These are phyloP conservation scores for Mycena sanguinolenta DNA, from an alignment of 768 basidiomycete genomes.

Conservation along the genomic window DNA sequence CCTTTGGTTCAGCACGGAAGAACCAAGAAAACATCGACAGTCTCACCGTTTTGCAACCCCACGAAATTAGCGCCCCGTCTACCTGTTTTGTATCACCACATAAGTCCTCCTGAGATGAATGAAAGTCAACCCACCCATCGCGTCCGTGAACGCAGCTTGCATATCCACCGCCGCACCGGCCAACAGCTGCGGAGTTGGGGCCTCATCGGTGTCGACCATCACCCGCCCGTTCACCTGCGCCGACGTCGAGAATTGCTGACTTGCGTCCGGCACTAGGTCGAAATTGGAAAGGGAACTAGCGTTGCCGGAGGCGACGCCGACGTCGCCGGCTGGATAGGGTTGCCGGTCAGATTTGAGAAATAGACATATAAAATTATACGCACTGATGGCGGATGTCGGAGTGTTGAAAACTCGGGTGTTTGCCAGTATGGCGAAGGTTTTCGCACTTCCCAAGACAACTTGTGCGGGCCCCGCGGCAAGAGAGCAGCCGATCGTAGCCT, in stretches of 20 bases:
- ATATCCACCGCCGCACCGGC: constrained; percentile 4
- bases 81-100: not conserved
- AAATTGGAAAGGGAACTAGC: constrained; percentile 8
- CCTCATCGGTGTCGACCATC: constrained; percentile 13
- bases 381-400: constrained; percentile 15
- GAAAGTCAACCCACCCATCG: constrained; percentile 9
- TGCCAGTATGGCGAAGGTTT: constrained; percentile 10
- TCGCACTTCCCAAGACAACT: constrained; percentile 6
- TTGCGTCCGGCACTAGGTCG: constrained; percentile 9
- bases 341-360: not conserved
- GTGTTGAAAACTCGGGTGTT: constrained; percentile 2
- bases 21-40: not conserved
- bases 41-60: constrained; percentile 9
- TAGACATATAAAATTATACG: not conserved
- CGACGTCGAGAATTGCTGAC: constrained; percentile 22
- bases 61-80: constrained; percentile 9
- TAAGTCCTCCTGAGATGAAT: not conserved
- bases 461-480: constrained; percentile 17
- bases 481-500: not conserved
- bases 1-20: not conserved
- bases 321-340: constrained; percentile 1
- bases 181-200: constrained; percentile 8
- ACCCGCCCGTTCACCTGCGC: constrained; percentile 17
- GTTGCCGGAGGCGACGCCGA: constrained; percentile 1
- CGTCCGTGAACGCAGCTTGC: constrained; percentile 17